phyloP scores from a whole-genome alignment of 805 yeast genomes.

The Candida chauliodis region DNA sequence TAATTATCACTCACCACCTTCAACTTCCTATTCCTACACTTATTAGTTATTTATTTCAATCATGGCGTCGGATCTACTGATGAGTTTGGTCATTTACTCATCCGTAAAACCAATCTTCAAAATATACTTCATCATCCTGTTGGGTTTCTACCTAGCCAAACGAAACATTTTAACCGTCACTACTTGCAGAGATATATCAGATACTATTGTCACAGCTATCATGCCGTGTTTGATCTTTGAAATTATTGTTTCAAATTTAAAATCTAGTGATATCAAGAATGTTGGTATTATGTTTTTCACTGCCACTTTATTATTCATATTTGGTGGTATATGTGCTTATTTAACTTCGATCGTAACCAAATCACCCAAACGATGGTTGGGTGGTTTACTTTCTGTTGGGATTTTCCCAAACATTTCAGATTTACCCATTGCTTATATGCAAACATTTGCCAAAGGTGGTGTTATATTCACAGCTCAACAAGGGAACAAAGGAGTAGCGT shows the following conservation, averaged over 20 bases:
- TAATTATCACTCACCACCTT: not conserved
- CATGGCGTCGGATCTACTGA: conserved; percentile 12
- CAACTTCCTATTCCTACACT: no score
- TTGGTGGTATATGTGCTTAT: conserved; percentile 49
- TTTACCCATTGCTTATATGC: conserved; percentile 79
- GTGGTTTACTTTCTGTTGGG: conserved; percentile 72
- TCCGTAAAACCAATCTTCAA: conserved; percentile 86
- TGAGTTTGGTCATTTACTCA: conserved; percentile 70
- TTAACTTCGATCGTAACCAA: conserved; percentile 46
- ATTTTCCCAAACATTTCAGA: conserved; percentile 78
- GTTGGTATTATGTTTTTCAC: conserved; percentile 59
- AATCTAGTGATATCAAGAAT: conserved; percentile 63
- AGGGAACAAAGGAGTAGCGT: conserved; percentile 77
- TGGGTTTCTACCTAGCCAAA: conserved; percentile 65
- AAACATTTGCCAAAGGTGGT: conserved; percentile 63
- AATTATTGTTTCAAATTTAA: conserved; percentile 64
- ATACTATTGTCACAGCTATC: conserved; percentile 62
- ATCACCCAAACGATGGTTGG: conserved; percentile 70
- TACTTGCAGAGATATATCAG: conserved; percentile 66
- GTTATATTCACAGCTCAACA: conserved; percentile 52
- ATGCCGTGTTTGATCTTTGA: conserved; percentile 75
- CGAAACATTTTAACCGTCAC: conserved; percentile 62
- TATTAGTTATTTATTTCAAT: no score
- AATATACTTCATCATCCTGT: conserved; percentile 65
- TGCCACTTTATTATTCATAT: conserved; percentile 47